phyloP scores from a whole-genome alignment of 2,329 filamentous ascomycete species.

The Alternaria incomplexa region DNA sequence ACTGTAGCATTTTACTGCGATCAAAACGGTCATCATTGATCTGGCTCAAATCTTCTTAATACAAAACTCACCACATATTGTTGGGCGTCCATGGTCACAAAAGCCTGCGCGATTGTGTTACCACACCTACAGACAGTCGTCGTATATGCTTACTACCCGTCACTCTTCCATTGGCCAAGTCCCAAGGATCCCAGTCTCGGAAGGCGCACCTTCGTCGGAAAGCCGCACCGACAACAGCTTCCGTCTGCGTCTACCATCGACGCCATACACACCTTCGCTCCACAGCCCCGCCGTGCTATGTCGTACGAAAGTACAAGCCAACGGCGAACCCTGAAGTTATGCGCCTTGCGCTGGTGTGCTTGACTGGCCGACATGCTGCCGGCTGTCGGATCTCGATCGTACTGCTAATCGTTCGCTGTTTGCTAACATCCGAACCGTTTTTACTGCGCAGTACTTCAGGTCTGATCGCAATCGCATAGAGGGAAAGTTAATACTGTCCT shows the following conservation, averaged over 20 bases:
- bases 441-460: not conserved
- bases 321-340: not conserved
- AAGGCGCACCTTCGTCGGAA: constrained; percentile 21
- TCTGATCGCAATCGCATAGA: not conserved
- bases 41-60: not conserved
- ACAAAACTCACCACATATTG: not conserved
- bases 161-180: constrained; percentile 12
- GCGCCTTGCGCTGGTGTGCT: constrained; percentile 1
- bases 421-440: not conserved
- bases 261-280: constrained; percentile 1
- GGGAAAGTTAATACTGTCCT: not conserved
- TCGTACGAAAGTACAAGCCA: not conserved
- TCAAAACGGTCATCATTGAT: not conserved
- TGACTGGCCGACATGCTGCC: constrained; percentile 3
- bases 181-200: constrained; percentile 14
- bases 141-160: not conserved
- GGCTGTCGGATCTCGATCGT: not conserved
- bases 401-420: not conserved
- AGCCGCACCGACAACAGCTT: constrained; percentile 19
- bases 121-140: not conserved
- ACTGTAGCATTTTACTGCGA: constrained; percentile 7
- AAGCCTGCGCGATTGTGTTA: not conserved
- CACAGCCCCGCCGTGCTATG: constrained; percentile 18
- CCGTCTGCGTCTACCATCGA: constrained; percentile 15
- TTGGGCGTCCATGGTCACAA: not conserved